Base-by-base conservation (phyloP, 129 eudicot genomes). In the Scalesia atractyloides region DNA sequence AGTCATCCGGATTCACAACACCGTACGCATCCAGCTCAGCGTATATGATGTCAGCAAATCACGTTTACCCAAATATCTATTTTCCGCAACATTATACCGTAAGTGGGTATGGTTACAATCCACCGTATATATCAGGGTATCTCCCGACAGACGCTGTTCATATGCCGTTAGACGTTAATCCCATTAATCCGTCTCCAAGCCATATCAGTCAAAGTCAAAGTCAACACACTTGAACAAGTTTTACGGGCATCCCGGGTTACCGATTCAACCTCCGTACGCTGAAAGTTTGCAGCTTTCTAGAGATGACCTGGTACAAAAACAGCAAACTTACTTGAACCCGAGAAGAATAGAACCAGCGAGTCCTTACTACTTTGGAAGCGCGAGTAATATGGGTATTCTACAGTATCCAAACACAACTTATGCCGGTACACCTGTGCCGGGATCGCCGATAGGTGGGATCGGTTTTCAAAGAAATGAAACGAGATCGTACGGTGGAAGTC, bases 201-300 rank as follows among this genome's bases (percentile, higher is more conserved):
- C 68, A 74, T 20, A 73, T 74, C 14, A 46, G 81, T 77, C 82
- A 73, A 63, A 20, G 69, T 65, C 79, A 78, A 34, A 70, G 66
- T 72, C 82, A 80, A 66, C 73, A 66, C 73, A 84, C 63, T 6
- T 82, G 9, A 81, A 81, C 81, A 86, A 77, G 75, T 82, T 79
- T 47, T 86, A 84, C 68, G 86, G 88, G 48, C 86, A 86, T 49
- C 73, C 75, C 12, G 90, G 96, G 50, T 73, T 76, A 76, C 79
- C 82, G 58, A 22, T 78, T 48, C 96, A 78, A 67, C 77, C 84
- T 68, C 73, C 84, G 14, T 80, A 76, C 54, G 43, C 78, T 50
- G 95, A 88, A 67, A 84, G 85, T 76, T 71, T 76, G 43, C 85
- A 78, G 69, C 64, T 69, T 76, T 63, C 85, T 36, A 61, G 81